These are phyloP conservation scores for Spatholobus suberectus DNA, from an alignment of 306 rosid genomes.

Conservation along the genomic window DNA sequence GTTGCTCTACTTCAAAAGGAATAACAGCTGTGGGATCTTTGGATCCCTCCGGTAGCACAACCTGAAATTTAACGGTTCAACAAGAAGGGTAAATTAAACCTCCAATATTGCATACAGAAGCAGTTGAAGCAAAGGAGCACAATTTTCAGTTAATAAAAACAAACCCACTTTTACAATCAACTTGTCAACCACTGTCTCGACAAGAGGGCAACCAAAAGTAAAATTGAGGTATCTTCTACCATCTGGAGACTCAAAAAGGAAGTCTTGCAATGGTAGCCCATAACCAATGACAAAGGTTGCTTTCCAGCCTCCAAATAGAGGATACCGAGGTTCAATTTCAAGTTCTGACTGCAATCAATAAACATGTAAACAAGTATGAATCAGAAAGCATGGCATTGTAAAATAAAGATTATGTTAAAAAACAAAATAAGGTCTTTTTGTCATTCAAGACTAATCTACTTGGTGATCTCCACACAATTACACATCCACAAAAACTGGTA, in stretches of 20 bases:
- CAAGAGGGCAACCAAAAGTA: constrained; percentile 93
- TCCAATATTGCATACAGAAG: constrained; percentile 22
- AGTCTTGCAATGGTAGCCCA: constrained; percentile 92
- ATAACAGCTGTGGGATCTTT: constrained; percentile 72
- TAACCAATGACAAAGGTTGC: constrained; percentile 89
- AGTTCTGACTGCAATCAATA: constrained; percentile 84
- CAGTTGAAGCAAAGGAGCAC: constrained; percentile 18
- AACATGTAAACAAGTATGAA: constrained; percentile 30
- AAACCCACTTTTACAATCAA: constrained; percentile 78
- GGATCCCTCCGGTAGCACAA: constrained; percentile 96
- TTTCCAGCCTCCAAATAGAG: constrained; percentile 99
- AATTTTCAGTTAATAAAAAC: constrained; percentile 32
- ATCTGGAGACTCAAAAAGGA: constrained; percentile 90
- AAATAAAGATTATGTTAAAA: constrained; percentile 16
- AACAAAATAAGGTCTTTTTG: background rate
- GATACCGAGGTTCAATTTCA: constrained; percentile 95
- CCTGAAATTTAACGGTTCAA: constrained; percentile 57
- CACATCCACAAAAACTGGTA: background rate
- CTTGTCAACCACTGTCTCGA: constrained; percentile 81
- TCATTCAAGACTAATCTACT: constrained; percentile 14
- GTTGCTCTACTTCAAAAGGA: constrained; percentile 86
- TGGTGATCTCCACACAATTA: constrained; percentile 23
- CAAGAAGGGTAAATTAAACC: constrained; percentile 28
- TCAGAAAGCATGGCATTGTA: background rate
- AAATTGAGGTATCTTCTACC: constrained; percentile 94